Conservation (phyloP, 148 eudicot genomes). For the Beta vulgaris region DNA sequence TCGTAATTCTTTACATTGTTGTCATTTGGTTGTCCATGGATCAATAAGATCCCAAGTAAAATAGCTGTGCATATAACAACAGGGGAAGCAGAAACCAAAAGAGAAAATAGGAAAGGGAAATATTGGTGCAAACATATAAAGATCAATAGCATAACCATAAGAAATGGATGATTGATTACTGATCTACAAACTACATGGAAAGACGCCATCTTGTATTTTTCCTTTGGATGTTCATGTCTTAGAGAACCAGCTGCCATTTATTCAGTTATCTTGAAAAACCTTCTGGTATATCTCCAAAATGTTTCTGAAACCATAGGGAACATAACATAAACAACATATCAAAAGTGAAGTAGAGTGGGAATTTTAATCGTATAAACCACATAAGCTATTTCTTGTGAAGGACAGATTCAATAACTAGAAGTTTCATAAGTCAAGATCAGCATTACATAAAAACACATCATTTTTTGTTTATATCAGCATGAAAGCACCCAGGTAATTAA, state of each 20-base stretch:
- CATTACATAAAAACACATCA: no score
- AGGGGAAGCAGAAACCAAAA: conserved; percentile 58
- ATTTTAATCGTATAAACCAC: no score
- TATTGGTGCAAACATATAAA: conserved; percentile 38
- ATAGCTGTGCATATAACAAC: conserved; percentile 46
- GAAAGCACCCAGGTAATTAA: no score
- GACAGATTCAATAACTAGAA: neutral
- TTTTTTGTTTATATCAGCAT: no score
- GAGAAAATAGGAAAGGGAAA: conserved; percentile 49
- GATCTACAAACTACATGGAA: conserved; percentile 34
- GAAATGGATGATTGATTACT: conserved; percentile 44
- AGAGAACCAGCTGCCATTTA: conserved; percentile 38
- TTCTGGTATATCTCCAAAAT: neutral
- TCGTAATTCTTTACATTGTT: conserved; percentile 26
- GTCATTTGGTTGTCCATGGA: conserved; percentile 44
- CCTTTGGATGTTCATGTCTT: conserved; percentile 26
- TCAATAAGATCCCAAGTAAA: conserved; percentile 47
- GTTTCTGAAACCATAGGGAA: conserved; percentile 11
- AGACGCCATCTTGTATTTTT: conserved; percentile 25
- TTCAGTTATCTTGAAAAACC: neutral
- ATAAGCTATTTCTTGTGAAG: no score
- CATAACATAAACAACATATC: neutral
- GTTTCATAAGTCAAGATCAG: neutral
- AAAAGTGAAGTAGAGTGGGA: neutral
- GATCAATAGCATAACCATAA: conserved; percentile 30